phyloP scores from a whole-genome alignment of 2,329 filamentous ascomycete species.

The Malbranchea cinnamomea region DNA sequence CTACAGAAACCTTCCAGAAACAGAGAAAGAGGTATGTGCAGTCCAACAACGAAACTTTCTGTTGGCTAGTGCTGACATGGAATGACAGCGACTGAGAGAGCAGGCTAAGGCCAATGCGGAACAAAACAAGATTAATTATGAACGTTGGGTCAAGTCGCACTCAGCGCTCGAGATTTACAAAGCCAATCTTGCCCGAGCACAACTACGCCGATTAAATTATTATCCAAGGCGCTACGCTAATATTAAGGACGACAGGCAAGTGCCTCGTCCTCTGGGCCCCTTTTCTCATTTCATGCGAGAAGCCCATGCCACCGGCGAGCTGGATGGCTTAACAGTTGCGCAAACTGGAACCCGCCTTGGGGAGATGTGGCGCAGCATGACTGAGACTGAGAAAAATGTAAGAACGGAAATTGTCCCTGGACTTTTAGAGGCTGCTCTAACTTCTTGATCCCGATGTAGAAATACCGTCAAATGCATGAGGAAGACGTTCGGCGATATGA shows the following conservation, averaged over 20 bases:
- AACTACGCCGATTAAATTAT: constrained; percentile 15
- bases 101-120: constrained; percentile 33
- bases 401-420: constrained; percentile 2
- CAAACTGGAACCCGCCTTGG: constrained; percentile 25
- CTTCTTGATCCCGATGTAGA: constrained; percentile 6
- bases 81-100: constrained; percentile 42
- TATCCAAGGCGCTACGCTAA: constrained; percentile 9
- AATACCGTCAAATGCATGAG: constrained; percentile 12
- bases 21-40: constrained; percentile 24
- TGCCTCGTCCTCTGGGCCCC: constrained; percentile 28
- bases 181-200: constrained; percentile 43
- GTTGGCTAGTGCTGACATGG: background rate
- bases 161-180: constrained; percentile 41
- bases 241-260: constrained; percentile 40
- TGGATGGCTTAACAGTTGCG: constrained; percentile 27
- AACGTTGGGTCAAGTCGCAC: constrained; percentile 40
- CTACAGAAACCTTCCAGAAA: constrained; percentile 19
- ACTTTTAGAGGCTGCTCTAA: background rate
- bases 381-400: constrained; percentile 19
- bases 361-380: constrained; percentile 23
- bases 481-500: constrained; percentile 13
- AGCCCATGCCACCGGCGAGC: constrained; percentile 33
- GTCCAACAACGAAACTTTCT: background rate
- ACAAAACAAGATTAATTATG: constrained; percentile 30
- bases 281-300: constrained; percentile 33